phyloP scores from a whole-genome alignment of 495 filamentous ascomycete species.

The Aspergillus incahuasiensis region DNA sequence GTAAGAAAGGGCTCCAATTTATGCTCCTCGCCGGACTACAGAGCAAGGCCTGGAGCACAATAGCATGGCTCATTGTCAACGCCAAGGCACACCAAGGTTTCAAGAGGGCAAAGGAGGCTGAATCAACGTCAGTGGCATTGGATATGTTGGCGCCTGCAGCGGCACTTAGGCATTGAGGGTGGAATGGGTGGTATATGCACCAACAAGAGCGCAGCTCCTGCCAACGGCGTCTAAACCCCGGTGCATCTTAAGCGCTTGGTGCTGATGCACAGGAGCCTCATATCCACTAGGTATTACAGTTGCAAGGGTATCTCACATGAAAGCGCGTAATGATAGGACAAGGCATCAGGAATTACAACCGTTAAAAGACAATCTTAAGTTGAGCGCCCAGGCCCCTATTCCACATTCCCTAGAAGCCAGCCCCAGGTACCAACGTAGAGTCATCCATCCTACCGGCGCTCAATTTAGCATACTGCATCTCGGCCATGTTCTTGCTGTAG shows the following conservation, averaged over 20 bases:
- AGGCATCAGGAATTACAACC: background rate
- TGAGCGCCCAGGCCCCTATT: too few species aligned
- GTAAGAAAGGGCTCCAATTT: too few species aligned
- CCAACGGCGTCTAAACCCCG: background rate
- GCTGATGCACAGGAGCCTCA: background rate
- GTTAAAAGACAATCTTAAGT: background rate
- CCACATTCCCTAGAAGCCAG: too few species aligned
- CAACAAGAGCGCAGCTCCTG: background rate
- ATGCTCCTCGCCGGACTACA: too few species aligned
- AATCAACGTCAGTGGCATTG: too few species aligned
- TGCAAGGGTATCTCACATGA: background rate
- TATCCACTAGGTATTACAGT: background rate
- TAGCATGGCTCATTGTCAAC: too few species aligned
- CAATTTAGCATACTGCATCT: background rate
- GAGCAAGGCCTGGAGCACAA: too few species aligned
- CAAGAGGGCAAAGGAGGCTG: background rate
- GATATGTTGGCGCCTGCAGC: background rate
- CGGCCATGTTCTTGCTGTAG: background rate
- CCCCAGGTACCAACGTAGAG: background rate
- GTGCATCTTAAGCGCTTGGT: background rate
- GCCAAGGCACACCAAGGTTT: too few species aligned
- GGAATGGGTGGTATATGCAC: background rate
- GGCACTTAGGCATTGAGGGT: background rate
- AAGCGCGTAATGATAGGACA: background rate
- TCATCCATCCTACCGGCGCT: background rate